phyloP scores from a whole-genome alignment of 306 rosid genomes.

The Adenanthera pavonina region DNA sequence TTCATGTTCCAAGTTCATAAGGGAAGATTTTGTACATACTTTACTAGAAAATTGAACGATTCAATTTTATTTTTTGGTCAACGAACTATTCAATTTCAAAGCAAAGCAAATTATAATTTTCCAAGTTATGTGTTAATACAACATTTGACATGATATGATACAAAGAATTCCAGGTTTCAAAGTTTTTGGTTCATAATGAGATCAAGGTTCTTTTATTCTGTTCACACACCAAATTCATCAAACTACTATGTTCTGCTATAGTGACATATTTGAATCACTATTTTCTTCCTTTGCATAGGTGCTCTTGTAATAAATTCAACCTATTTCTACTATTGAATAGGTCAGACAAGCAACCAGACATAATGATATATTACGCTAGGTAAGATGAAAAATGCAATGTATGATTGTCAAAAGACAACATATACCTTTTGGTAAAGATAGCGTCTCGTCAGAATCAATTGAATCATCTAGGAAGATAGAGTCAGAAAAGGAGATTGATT shows the following conservation, averaged over 20 bases:
- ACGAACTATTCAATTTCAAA: not conserved
- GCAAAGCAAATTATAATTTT: not conserved
- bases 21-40: not conserved
- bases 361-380: not conserved
- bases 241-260: not conserved
- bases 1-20: not conserved
- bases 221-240: not conserved
- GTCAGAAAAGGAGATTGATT: constrained; percentile 47
- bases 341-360: not conserved
- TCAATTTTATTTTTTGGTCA: not conserved
- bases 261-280: not conserved
- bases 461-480: constrained; percentile 52
- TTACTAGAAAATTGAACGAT: not conserved
- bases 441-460: constrained; percentile 43
- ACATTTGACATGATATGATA: not conserved
- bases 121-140: not conserved
- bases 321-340: not conserved
- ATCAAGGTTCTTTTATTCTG: not conserved
- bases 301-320: not conserved
- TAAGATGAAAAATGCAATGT: not conserved
- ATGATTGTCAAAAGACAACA: constrained; percentile 11
- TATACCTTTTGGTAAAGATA: constrained; percentile 47
- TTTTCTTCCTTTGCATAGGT: not conserved
- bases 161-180: not conserved
- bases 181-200: too few relatives aligned